Evolutionary conservation across 106 monocot species (phyloP).

Genomic region (Dendrobium chrysotoxum): DNA sequence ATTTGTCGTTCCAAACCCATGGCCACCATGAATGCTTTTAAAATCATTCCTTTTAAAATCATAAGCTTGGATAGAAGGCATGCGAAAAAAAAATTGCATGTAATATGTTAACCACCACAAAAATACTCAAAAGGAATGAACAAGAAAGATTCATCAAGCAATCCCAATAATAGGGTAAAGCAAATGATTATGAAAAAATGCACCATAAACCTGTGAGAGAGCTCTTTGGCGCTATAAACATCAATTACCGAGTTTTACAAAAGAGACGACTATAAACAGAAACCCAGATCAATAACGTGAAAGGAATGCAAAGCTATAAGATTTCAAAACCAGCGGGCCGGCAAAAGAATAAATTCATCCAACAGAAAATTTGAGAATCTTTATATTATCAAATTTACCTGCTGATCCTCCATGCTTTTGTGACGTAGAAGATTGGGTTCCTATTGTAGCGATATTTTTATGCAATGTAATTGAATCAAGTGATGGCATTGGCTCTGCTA

Average conservation of each 20-base stretch:
- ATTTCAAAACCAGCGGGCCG: too few relatives aligned
- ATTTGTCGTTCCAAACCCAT: too few relatives aligned
- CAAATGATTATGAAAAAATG: too few relatives aligned
- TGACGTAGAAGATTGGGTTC: conserved; percentile 27
- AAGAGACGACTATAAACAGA: neutral
- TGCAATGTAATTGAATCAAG: conserved; percentile 73
- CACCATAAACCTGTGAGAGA: too few relatives aligned
- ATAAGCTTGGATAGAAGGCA: neutral
- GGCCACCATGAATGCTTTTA: too few relatives aligned
- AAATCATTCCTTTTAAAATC: too few relatives aligned
- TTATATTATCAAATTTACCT: conserved; percentile 27
- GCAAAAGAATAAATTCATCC: too few relatives aligned
- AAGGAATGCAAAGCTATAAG: too few relatives aligned
- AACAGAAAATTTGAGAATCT: too few relatives aligned
- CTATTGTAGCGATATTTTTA: conserved; percentile 33
- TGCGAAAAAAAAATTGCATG: neutral
- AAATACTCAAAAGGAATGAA: neutral
- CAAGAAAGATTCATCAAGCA: neutral
- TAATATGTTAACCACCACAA: neutral
- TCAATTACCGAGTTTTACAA: neutral
- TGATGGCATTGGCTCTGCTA: conserved; percentile 96
- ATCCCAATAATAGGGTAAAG: too few relatives aligned
- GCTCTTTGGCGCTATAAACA: too few relatives aligned
- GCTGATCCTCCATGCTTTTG: conserved; percentile 39
- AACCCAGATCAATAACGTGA: neutral